Percentiles rank a stretch among this genome's conserved stretches.
Conservation (phyloP, 306 rosid species). For the Luffa aegyptiaca region DNA sequence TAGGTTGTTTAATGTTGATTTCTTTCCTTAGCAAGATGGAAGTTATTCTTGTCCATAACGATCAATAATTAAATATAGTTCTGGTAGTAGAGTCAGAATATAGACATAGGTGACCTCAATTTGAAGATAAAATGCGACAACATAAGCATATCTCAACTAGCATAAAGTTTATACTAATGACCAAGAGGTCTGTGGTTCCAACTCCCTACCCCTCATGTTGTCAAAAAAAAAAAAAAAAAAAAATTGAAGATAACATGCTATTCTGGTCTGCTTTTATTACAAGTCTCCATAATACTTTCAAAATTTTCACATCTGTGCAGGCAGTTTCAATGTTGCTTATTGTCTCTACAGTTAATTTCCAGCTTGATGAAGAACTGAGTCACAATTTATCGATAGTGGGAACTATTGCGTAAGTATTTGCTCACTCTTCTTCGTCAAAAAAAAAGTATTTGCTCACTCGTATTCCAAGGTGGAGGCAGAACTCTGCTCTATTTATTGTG, state of each 20-base stretch:
- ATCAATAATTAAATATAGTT: background rate
- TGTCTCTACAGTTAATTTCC: conserved; percentile 44
- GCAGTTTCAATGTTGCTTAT: conserved; percentile 71
- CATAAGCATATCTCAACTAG: too few species aligned
- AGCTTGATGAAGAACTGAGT: conserved; percentile 46
- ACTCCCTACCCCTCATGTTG: too few species aligned
- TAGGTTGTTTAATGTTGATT: background rate
- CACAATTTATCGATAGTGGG: conserved; percentile 68
- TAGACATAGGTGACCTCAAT: background rate
- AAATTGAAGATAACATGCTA: background rate
- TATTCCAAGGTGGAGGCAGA: background rate
- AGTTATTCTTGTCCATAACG: background rate
- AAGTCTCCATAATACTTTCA: background rate
- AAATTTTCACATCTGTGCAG: conserved; percentile 25
- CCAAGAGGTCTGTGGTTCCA: too few species aligned
- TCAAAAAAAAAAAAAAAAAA: too few species aligned
- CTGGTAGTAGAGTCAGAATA: background rate
- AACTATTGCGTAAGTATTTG: conserved; percentile 56
- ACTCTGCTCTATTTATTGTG: background rate
- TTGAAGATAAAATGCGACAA: background rate
- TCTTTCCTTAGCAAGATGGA: background rate
- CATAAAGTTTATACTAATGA: too few species aligned
- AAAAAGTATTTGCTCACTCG: conserved; percentile 24
- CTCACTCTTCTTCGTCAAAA: background rate
- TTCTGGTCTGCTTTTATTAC: background rate